Evolutionary conservation across 2,329 filamentous ascomycete species (phyloP).

Genomic region (Claviceps arundinis): DNA sequence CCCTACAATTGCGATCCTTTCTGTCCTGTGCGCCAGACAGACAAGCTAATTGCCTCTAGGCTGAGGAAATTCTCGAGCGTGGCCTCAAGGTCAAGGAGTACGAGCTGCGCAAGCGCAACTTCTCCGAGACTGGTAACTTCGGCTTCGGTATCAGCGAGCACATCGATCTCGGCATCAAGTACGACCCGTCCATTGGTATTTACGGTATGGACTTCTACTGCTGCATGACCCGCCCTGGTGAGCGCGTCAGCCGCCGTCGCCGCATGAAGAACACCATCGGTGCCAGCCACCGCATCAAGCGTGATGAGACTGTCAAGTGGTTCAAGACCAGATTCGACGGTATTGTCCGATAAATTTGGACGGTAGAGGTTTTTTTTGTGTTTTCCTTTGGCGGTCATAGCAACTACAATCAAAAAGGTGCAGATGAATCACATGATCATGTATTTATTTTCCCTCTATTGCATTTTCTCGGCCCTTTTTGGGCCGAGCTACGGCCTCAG

Average conservation of each 20-base stretch:
- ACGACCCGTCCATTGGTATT: conserved; percentile 95
- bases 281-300: conserved; percentile 82
- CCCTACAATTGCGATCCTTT: too few species aligned
- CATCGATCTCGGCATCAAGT: conserved; percentile 99
- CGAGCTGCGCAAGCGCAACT: conserved; percentile 98
- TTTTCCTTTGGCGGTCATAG: conserved; percentile 22
- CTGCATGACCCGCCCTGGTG: conserved; percentile 99
- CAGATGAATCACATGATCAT: conserved; percentile 20
- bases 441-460: conserved; percentile 28
- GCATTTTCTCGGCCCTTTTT: conserved; percentile 39
- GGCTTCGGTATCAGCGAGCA: conserved; percentile 99
- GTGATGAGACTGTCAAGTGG: conserved; percentile 94
- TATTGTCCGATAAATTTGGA: conserved; percentile 76
- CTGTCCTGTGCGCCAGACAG: background rate
- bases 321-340: conserved; percentile 86
- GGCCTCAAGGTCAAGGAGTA: conserved; percentile 99
- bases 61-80: conserved; percentile 99
- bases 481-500: conserved; percentile 56
- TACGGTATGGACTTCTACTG: conserved; percentile 99
- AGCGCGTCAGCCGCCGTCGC: conserved; percentile 92
- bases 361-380: background rate
- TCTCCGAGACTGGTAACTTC: conserved; percentile 99
- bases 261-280: conserved; percentile 80
- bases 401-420: conserved; percentile 24
- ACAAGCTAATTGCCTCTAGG: conserved; percentile 33